Evolutionary conservation across 2,329 filamentous ascomycete species (phyloP).

Genomic region (Clonostachys byssicola): DNA sequence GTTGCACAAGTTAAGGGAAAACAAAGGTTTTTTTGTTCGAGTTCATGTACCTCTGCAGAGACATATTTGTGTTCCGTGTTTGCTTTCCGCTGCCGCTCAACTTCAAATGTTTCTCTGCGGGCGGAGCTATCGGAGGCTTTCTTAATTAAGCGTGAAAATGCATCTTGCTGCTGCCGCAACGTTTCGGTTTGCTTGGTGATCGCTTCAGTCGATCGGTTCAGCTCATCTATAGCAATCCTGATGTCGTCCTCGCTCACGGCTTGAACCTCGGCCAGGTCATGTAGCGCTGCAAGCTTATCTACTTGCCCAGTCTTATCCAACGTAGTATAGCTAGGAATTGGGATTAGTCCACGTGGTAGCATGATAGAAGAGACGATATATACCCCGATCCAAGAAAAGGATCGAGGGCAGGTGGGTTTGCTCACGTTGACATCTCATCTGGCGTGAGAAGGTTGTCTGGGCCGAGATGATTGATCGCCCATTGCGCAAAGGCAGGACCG

Average conservation of each 20-base stretch:
- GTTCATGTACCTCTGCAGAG: conserved; percentile 28
- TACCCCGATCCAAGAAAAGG: not conserved
- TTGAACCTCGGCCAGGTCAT: conserved; percentile 41
- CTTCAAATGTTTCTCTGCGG: conserved; percentile 20
- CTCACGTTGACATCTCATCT: conserved; percentile 51
- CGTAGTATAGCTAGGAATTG: conserved; percentile 38
- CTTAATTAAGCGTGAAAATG: conserved; percentile 46
- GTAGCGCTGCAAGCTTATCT: conserved; percentile 34
- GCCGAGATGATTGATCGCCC: conserved; percentile 43
- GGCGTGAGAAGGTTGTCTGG: conserved; percentile 47
- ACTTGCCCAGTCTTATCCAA: conserved; percentile 44
- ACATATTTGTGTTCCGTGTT: conserved; percentile 35
- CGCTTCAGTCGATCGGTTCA: conserved; percentile 59
- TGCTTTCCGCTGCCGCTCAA: conserved; percentile 15
- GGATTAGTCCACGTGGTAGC: not conserved
- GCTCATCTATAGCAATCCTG: conserved; percentile 54
- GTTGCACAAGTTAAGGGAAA: not conserved
- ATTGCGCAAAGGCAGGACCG: conserved; percentile 33
- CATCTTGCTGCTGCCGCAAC: conserved; percentile 57
- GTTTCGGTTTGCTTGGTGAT: conserved; percentile 62
- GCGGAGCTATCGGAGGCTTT: conserved; percentile 22
- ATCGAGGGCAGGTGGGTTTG: not conserved
- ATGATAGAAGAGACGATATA: not conserved
- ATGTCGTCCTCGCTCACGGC: conserved; percentile 57
- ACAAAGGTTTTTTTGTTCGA: not conserved